Evolutionary conservation across 1,284 basidiomycete species (phyloP).

Genomic region (Papiliotrema terrestris): DNA sequence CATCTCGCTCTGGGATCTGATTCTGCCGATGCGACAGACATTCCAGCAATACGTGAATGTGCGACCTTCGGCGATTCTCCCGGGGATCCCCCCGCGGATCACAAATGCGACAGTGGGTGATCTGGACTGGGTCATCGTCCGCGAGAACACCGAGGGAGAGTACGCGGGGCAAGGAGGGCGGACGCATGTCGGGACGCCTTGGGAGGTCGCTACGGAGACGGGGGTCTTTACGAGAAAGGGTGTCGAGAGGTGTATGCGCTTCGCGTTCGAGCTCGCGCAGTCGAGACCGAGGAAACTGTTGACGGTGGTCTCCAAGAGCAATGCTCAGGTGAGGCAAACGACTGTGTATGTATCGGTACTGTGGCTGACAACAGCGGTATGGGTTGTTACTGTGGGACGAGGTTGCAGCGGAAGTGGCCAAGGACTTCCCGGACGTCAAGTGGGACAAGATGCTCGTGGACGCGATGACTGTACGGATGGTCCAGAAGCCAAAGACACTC

Average conservation of each 20-base stretch:
- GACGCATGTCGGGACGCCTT: slow-evolving; percentile 44
- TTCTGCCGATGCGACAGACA: slow-evolving; percentile 55
- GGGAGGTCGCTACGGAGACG: slow-evolving; percentile 49
- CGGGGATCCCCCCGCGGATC: slow-evolving; percentile 55
- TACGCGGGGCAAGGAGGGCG: slow-evolving; percentile 56
- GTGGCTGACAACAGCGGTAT: slow-evolving; percentile 20
- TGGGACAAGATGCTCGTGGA: slow-evolving; percentile 57
- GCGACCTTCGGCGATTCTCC: slow-evolving; percentile 54
- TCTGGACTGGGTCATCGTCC: slow-evolving; percentile 55
- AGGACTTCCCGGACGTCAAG: slow-evolving; percentile 56
- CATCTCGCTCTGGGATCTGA: slow-evolving; percentile 56
- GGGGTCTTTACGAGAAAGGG: slow-evolving; percentile 54
- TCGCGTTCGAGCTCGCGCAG: slow-evolving; percentile 56
- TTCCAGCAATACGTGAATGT: slow-evolving; percentile 60
- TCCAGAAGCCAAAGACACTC: slow-evolving; percentile 54
- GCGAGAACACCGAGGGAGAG: slow-evolving; percentile 60
- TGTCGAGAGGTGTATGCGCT: slow-evolving; percentile 55
- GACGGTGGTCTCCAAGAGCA: slow-evolving; percentile 57
- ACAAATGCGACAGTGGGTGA: slow-evolving; percentile 36
- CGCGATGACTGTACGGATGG: slow-evolving; percentile 53
- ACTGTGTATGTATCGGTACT: not conserved
- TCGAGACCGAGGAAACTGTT: slow-evolving; percentile 54
- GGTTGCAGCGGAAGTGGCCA: slow-evolving; percentile 53
- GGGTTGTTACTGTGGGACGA: slow-evolving; percentile 46
- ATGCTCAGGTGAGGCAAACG: slow-evolving; percentile 44